Percentiles rank a stretch among this genome's conserved stretches.
These are phyloP conservation scores for Xylaria sp. DNA, from an alignment of 2,329 filamentous ascomycete genomes.

Conservation along the genomic window DNA sequence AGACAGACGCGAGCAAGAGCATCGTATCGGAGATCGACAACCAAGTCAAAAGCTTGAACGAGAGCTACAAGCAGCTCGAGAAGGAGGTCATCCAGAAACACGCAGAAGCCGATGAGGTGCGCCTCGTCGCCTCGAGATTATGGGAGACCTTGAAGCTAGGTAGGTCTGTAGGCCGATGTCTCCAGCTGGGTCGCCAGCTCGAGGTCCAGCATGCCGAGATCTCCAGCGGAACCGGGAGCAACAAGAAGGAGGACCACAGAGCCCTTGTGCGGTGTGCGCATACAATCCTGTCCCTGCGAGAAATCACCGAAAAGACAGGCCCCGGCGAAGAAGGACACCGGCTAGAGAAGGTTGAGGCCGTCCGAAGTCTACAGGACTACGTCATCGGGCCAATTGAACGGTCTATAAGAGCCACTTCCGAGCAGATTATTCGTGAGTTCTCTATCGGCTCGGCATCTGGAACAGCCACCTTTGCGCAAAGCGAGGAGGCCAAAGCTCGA, in stretches of 20 bases:
- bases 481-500: constrained; percentile 75
- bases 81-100: constrained; percentile 86
- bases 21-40: constrained; percentile 79
- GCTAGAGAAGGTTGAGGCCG: constrained; percentile 73
- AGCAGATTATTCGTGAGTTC: constrained; percentile 84
- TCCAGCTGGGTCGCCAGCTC: constrained; percentile 83
- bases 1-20: constrained; percentile 72
- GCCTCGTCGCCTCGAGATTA: constrained; percentile 75
- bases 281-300: constrained; percentile 76
- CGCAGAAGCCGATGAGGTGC: constrained; percentile 83
- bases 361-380: constrained; percentile 72
- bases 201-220: constrained; percentile 84
- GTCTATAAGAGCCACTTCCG: constrained; percentile 72
- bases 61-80: constrained; percentile 84
- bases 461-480: constrained; percentile 64
- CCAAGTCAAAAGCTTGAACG: constrained; percentile 79
- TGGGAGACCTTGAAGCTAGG: constrained; percentile 81
- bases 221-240: constrained; percentile 47
- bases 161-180: constrained; percentile 75
- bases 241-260: constrained; percentile 71
- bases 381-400: constrained; percentile 75
- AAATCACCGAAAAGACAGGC: constrained; percentile 70
- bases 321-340: constrained; percentile 77
- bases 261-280: constrained; percentile 83
- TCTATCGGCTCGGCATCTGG: constrained; percentile 64